Evolutionary conservation across 139 green algal species (phyloP).

Genomic region (Diplosphaera chodatii): DNA sequence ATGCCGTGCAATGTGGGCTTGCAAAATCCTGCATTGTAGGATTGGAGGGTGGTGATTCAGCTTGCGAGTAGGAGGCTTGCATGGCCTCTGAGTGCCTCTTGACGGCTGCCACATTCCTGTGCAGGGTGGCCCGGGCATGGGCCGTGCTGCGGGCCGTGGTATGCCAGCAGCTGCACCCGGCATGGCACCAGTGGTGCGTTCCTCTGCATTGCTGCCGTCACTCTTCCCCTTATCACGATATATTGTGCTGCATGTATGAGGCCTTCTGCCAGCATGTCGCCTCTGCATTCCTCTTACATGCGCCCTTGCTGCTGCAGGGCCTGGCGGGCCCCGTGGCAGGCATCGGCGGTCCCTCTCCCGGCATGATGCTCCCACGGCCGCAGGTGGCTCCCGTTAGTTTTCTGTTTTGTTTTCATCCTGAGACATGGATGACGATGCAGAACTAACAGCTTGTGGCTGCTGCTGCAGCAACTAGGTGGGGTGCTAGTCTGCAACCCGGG

Average conservation of each 20-base stretch:
- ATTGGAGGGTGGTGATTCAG: too few species aligned
- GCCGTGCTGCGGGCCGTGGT: slow-evolving; percentile 69
- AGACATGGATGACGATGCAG: too few species aligned
- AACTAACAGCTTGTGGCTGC: too few species aligned
- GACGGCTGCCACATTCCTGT: neutral
- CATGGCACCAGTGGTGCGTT: slow-evolving; percentile 60
- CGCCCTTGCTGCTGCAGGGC: slow-evolving; percentile 43
- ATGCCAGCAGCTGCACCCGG: slow-evolving; percentile 65
- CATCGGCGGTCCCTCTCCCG: slow-evolving; percentile 79
- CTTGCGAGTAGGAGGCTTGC: too few species aligned
- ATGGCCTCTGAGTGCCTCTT: slow-evolving; percentile 3
- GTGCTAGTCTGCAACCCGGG: too few species aligned
- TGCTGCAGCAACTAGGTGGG: too few species aligned
- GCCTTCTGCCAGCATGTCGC: neutral
- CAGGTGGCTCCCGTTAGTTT: too few species aligned
- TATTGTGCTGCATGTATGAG: neutral
- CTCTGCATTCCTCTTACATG: neutral
- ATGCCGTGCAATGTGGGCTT: too few species aligned
- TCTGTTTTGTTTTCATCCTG: too few species aligned
- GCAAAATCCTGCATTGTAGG: too few species aligned
- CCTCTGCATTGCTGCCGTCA: neutral
- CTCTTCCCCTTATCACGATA: neutral
- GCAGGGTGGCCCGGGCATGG: slow-evolving; percentile 71
- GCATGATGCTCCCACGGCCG: slow-evolving; percentile 87
- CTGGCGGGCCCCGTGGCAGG: slow-evolving; percentile 79